Evolutionary conservation across 2,329 filamentous ascomycete species (phyloP), one percentile per base, ranked within the genome.

Genomic region (Purpureocillium takamizusanense): DNA sequence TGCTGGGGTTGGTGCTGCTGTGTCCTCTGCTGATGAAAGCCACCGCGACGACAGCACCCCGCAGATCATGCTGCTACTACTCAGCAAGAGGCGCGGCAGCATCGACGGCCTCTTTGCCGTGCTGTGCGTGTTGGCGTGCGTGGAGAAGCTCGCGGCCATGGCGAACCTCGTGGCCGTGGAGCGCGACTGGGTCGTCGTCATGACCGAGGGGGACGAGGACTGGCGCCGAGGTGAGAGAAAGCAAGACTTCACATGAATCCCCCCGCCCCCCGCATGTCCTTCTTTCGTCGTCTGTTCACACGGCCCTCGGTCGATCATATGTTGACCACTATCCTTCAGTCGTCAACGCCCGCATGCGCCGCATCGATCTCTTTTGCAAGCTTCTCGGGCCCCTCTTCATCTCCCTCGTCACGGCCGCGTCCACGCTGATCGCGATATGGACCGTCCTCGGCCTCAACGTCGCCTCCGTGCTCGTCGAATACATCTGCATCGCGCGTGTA

Each of bases 131-230:
- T 59, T 86, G 33, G 79, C 80, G 1, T 83, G 81, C 40, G 50
- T 81, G 2, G 84, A 88, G 57, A 88, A 87, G 53, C 56, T 86
- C 8, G 69, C 66, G 12, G 69, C 78, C 2, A 67, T 80, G 6
- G 68, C 77, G 54, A 87, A 86, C 52, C 66, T 75, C 1, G 73
- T 87, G 1, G 67, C 83, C 0, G 70, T 88, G 0, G 83, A 87
- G 54, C 66, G 78, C 49, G 83, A 88, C 48, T 86, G 83, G 82
- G 69, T 76, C 46, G 51, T 60, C 10, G 51, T 54, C 4, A 47
- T 57, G 8, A 48, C 55, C 8, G 48, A 43, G 10, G 14, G 39
- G 3, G 37, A 43, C 13, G 31, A 38, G 16, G 31, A 35, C 10
- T 40, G 35, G 15, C 35, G 39, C 25, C 33, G 31, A 33, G 36